Conservation (phyloP, 1,139 yeast species). For the Saccharomyces pastorianus region DNA sequence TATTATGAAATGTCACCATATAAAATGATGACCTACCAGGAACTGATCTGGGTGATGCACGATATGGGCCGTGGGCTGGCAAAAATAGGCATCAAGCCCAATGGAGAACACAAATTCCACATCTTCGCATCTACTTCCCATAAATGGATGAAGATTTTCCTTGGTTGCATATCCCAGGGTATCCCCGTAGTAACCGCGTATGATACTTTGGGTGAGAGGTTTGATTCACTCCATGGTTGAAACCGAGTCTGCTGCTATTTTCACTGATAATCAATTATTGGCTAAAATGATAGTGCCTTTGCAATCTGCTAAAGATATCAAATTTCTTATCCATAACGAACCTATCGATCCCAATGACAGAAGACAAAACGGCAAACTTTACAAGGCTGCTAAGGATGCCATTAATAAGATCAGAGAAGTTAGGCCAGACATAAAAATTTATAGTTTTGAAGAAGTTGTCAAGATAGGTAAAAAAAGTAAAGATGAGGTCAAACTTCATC, state of each 20-base stretch:
- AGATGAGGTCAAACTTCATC: constrained; percentile 30
- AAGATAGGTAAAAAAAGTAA: constrained; percentile 49
- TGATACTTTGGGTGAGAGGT: constrained; percentile 93
- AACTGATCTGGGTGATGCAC: constrained; percentile 45
- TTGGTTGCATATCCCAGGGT: constrained; percentile 68
- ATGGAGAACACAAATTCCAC: constrained; percentile 58
- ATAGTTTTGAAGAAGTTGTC: constrained; percentile 58
- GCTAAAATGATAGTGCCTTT: constrained; percentile 63
- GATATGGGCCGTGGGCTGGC: constrained; percentile 68
- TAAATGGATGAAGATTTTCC: constrained; percentile 82
- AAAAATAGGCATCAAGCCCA: constrained; percentile 61
- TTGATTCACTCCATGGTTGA: constrained; percentile 77
- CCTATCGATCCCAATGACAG: constrained; percentile 53
- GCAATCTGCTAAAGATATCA: constrained; percentile 52
- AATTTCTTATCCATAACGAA: constrained; percentile 65
- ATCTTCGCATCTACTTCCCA: constrained; percentile 80
- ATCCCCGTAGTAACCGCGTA: constrained; percentile 93
- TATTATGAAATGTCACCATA: constrained; percentile 75
- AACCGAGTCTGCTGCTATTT: constrained; percentile 70
- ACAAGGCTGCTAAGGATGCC: constrained; percentile 47
- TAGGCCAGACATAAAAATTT: constrained; percentile 70
- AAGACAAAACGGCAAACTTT: constrained; percentile 54
- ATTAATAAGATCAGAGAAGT: constrained; percentile 48
- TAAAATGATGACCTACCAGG: constrained; percentile 53
- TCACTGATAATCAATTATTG: constrained; percentile 73